Percentiles rank a stretch among this genome's conserved stretches.
Conservation (phyloP, 768 basidiomycete species). For the Amanita jacksonii region DNA sequence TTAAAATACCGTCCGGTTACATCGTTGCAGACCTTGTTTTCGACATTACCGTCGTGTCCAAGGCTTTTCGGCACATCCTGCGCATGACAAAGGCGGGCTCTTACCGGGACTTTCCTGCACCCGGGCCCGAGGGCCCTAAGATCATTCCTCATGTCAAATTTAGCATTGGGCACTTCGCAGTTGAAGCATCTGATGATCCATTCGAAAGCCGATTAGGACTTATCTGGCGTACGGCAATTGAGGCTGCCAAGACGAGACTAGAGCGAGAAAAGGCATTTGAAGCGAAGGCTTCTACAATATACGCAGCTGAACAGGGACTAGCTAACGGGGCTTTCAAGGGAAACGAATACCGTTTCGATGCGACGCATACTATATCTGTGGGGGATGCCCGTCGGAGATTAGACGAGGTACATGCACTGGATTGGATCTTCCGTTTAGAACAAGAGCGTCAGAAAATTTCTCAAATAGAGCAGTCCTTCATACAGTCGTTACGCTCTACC, state of each 20-base stretch:
- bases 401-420: slow-evolving; percentile 56
- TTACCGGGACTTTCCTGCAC: slow-evolving; percentile 47
- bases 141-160: slow-evolving; percentile 53
- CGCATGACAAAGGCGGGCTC: slow-evolving; percentile 42
- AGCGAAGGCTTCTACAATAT: slow-evolving; percentile 66
- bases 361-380: slow-evolving; percentile 57
- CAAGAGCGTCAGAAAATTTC: slow-evolving; percentile 37
- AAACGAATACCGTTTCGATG: slow-evolving; percentile 52
- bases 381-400: slow-evolving; percentile 65
- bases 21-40: slow-evolving; percentile 67
- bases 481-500: slow-evolving; percentile 35
- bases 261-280: slow-evolving; percentile 76
- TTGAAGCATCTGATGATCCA: slow-evolving; percentile 79
- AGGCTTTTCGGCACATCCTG: slow-evolving; percentile 63
- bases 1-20: slow-evolving; percentile 79
- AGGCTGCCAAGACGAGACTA: slow-evolving; percentile 59
- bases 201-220: slow-evolving; percentile 71
- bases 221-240: slow-evolving; percentile 63
- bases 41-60: slow-evolving; percentile 57
- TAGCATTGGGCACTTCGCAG: slow-evolving; percentile 46
- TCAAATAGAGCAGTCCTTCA: slow-evolving; percentile 37
- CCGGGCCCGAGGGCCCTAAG: slow-evolving; percentile 68
- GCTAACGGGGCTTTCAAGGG: slow-evolving; percentile 15
- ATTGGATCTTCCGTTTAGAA: slow-evolving; percentile 58
- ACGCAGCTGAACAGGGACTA: slow-evolving; percentile 28